A percentile compares a stretch with the other conserved stretches of the same genome.
Evolutionary conservation across 1,284 basidiomycete species (phyloP).

Genomic region (Ustilago cynodontis): DNA sequence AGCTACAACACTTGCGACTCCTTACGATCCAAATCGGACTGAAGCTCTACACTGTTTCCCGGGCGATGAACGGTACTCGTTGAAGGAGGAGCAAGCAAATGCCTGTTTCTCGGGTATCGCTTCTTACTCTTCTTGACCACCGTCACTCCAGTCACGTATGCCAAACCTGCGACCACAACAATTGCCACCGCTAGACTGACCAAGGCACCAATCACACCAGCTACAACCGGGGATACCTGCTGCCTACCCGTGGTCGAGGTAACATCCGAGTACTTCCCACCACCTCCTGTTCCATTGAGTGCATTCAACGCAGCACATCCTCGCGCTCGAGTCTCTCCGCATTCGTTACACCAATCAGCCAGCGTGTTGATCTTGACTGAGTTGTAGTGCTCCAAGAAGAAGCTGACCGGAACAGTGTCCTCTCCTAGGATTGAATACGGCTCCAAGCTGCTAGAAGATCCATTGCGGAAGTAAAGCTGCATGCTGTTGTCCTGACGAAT

Average conservation of each 20-base stretch:
- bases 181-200: constrained; percentile 57
- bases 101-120: constrained; percentile 17
- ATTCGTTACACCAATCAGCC: constrained; percentile 71
- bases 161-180: constrained; percentile 27
- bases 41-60: constrained; percentile 37
- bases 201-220: constrained; percentile 61
- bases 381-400: constrained; percentile 82
- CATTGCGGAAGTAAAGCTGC: constrained; percentile 87
- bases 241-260: constrained; percentile 58
- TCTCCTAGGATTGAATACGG: constrained; percentile 64
- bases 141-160: constrained; percentile 26
- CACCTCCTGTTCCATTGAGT: constrained; percentile 62
- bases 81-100: constrained; percentile 26
- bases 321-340: constrained; percentile 57
- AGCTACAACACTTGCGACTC: constrained; percentile 18
- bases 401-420: constrained; percentile 77
- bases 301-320: constrained; percentile 57
- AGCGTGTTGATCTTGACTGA: constrained; percentile 69
- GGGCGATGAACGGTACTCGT: constrained; percentile 21
- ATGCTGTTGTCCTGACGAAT: constrained; percentile 73
- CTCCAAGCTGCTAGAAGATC: constrained; percentile 72
- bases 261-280: constrained; percentile 47
- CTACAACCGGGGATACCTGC: constrained; percentile 59
- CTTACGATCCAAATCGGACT: constrained; percentile 31
- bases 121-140: constrained; percentile 32